Percentiles rank a stretch among this genome's conserved stretches.
These are phyloP conservation scores for Suillus fuscotomentosus DNA, from an alignment of 768 basidiomycete genomes.

Conservation along the genomic window DNA sequence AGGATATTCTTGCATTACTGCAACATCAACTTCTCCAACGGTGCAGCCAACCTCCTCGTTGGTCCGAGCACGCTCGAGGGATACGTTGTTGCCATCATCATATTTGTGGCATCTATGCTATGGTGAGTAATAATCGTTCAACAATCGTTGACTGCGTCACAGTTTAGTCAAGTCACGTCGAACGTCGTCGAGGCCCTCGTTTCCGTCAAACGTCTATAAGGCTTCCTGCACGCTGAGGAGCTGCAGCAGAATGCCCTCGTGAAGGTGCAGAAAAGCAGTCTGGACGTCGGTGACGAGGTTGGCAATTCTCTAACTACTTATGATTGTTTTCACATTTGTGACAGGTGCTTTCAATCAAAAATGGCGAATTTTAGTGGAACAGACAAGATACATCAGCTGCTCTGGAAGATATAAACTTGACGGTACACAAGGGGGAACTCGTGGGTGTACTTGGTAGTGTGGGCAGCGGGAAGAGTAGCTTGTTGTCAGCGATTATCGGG, in stretches of 20 bases:
- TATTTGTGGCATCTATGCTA: constrained; percentile 71
- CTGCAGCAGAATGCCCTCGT: constrained; percentile 77
- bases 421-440: constrained; percentile 79
- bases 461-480: constrained; percentile 86
- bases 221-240: constrained; percentile 77
- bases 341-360: constrained; percentile 63
- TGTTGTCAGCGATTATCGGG: constrained; percentile 80
- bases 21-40: constrained; percentile 82
- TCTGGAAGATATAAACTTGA: constrained; percentile 75
- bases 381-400: constrained; percentile 52
- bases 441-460: constrained; percentile 86
- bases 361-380: constrained; percentile 84
- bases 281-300: constrained; percentile 61
- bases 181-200: constrained; percentile 87
- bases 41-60: constrained; percentile 22
- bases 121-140: not conserved
- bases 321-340: not conserved
- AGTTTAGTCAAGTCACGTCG: constrained; percentile 73
- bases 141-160: constrained; percentile 6
- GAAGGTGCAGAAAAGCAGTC: constrained; percentile 39
- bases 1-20: constrained; percentile 78
- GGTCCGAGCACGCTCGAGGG: constrained; percentile 56
- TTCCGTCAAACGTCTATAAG: constrained; percentile 73
- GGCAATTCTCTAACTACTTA: not conserved
- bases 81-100: constrained; percentile 69